Evolutionary conservation across 345 rosid genomes (phyloP).

Genomic region (Salix arbutifolia): DNA sequence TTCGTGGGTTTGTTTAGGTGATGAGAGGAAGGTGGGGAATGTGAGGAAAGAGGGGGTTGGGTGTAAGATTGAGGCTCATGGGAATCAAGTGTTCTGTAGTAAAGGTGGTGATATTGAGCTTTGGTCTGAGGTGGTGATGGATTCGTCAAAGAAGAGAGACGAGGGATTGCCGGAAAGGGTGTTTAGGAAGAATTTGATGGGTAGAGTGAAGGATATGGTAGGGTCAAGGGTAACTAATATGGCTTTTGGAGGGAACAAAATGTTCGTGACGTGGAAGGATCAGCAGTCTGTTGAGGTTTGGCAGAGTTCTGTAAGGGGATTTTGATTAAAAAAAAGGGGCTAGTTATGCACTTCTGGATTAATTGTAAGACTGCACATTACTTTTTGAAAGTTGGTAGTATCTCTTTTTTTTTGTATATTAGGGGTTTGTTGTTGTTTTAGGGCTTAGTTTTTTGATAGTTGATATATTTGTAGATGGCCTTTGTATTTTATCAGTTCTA

Average conservation of each 20-base stretch:
- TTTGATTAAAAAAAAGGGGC: not conserved
- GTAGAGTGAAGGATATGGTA: constrained; percentile 50
- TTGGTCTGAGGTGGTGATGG: constrained; percentile 78
- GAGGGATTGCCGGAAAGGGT: constrained; percentile 48
- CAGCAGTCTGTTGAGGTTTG: constrained; percentile 78
- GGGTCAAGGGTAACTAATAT: constrained; percentile 56
- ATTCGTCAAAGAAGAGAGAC: constrained; percentile 26
- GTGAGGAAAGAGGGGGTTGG: constrained; percentile 81
- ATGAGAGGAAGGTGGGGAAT: constrained; percentile 41
- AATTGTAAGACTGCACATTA: not conserved
- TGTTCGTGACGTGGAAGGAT: constrained; percentile 70
- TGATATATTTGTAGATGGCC: not conserved
- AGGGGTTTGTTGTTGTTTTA: not conserved
- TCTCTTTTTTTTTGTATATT: not conserved
- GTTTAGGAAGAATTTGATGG: constrained; percentile 66
- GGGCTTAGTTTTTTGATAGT: not conserved
- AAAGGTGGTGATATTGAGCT: constrained; percentile 64
- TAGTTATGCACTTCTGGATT: not conserved
- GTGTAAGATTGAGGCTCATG: constrained; percentile 71
- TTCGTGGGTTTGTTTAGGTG: constrained; percentile 70
- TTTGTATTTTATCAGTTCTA: not conserved
- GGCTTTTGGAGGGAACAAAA: constrained; percentile 80
- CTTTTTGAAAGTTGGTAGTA: not conserved
- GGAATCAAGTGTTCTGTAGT: constrained; percentile 72
- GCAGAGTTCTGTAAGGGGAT: constrained; percentile 51